Evolutionary conservation across 2,329 filamentous ascomycete species (phyloP).

Genomic region (Gaeumannomyces sp.): DNA sequence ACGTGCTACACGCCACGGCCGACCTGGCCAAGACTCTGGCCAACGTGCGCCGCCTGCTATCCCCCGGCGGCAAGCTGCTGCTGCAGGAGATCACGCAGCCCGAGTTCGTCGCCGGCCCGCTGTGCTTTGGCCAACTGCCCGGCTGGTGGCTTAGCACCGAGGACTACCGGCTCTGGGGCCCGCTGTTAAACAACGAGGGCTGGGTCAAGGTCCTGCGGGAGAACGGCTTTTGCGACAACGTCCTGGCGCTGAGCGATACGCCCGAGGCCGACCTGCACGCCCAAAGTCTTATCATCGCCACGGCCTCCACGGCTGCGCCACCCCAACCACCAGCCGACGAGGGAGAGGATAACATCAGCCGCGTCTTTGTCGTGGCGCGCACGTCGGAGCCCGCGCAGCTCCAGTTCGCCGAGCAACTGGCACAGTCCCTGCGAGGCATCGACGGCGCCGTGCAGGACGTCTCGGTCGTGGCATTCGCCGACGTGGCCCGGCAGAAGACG

Average conservation of each 20-base stretch:
- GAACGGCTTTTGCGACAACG: conserved; percentile 11
- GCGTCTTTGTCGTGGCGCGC: conserved; percentile 14
- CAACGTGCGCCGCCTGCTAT: not conserved
- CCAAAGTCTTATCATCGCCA: conserved; percentile 14
- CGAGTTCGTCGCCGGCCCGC: not conserved
- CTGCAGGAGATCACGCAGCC: conserved; percentile 1
- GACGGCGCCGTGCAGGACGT: conserved; percentile 4
- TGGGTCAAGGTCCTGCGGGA: conserved; percentile 12
- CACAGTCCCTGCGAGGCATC: no score
- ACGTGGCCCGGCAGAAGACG: conserved; percentile 14
- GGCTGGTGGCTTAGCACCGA: conserved; percentile 7
- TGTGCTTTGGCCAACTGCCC: not conserved
- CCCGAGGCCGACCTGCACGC: conserved; percentile 11
- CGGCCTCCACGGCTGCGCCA: conserved; percentile 9
- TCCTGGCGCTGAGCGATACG: conserved; percentile 12
- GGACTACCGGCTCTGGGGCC: conserved; percentile 1
- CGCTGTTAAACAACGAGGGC: conserved; percentile 1
- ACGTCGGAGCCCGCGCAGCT: not conserved
- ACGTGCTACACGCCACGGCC: not conserved
- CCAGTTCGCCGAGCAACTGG: no score
- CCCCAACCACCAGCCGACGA: conserved; percentile 10
- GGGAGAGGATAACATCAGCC: conserved; percentile 2
- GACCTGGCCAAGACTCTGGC: not conserved
- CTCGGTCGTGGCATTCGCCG: conserved; percentile 15
- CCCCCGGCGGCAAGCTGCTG: not conserved